phyloP scores from a whole-genome alignment of 257 asterid species.

The Gentiana dahurica region DNA sequence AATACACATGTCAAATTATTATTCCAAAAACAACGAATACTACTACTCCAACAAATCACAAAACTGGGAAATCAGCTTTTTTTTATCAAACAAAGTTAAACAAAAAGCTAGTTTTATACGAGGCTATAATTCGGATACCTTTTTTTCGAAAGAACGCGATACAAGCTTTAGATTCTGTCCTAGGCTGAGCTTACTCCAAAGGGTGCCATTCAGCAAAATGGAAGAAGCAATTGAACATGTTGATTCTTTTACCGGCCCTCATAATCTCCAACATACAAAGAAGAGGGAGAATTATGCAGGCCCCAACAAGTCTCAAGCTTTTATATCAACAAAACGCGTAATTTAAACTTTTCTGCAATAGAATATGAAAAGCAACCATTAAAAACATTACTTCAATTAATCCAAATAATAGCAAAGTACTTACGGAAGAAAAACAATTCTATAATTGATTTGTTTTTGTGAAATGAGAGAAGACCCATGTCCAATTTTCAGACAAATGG shows the following conservation, averaged over 20 bases:
- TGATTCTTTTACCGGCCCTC: slow-evolving; percentile 38
- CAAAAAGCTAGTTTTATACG: not conserved
- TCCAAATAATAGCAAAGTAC: slow-evolving; percentile 3
- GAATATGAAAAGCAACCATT: not conserved
- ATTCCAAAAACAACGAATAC: not conserved
- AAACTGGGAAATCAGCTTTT: not conserved
- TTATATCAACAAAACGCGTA: not conserved
- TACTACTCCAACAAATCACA: too few species aligned
- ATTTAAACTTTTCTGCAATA: not conserved
- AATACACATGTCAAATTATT: not conserved
- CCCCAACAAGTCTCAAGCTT: slow-evolving; percentile 4
- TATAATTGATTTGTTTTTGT: not conserved
- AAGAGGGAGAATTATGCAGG: slow-evolving; percentile 5
- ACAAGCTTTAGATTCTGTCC: slow-evolving; percentile 29
- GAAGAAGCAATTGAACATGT: slow-evolving; percentile 57
- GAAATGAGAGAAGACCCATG: slow-evolving; percentile 1
- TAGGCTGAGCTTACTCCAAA: slow-evolving; percentile 44
- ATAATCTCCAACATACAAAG: slow-evolving; percentile 30
- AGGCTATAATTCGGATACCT: slow-evolving; percentile 24
- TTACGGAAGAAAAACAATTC: not conserved
- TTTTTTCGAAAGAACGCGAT: slow-evolving; percentile 14
- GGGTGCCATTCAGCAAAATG: slow-evolving; percentile 98
- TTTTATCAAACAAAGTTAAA: not conserved
- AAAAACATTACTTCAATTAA: not conserved
- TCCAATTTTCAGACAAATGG: not conserved